Evolutionary conservation across 352 stramenopile species (phyloP), one percentile per base, ranked within the genome.

Genomic region (Pythium guiyangense): DNA sequence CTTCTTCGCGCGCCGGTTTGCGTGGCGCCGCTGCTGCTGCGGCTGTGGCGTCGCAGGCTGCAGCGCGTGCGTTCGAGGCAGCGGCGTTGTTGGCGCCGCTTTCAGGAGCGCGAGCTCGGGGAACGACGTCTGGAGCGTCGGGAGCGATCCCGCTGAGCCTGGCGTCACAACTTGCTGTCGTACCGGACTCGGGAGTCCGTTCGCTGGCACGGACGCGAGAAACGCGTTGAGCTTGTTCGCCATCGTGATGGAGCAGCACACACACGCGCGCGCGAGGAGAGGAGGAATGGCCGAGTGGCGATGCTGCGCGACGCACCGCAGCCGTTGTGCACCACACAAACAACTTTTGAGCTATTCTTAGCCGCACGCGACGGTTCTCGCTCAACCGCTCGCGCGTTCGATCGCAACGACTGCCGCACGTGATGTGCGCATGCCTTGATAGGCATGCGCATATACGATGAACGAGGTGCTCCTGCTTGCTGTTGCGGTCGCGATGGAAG

Each of bases 171-270:
- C 37, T 8, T 18, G 39, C 39, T 18, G 39, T 14, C 39, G 39
- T 14, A 72, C 64, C 18, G 64, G 78, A 20, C 67, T 74, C 6
- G 68, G 65, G 48, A 71, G 63, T 9, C 67, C 70, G 56, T 91
- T 91, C 44, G 77, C 71, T 10, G 81, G 81, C 56, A 91, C 71
- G 12, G 79, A 56, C 48, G 81, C 81, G 62, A 91, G 66, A 68
- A 91, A 91, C 40, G 81, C 81, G 63, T 88, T 87, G 40, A 91
- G 74, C 60, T 89, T 91, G 71, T 61, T 84, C 45, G 70, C 68
- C 71, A 83, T 80, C 52, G 47, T n/a, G 50, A 49, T 35, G 48
- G 15, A 26, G 39, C 18, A 51, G 44, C 42, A 54, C 52, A 64
- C 37, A 27, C 40, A 48, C 60, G 63, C 39, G 39, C 39, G 12